A percentile compares a stretch with the other conserved stretches of the same genome.
Evolutionary conservation across 805 yeast species (phyloP).

Genomic region (Candida stauntonica): DNA sequence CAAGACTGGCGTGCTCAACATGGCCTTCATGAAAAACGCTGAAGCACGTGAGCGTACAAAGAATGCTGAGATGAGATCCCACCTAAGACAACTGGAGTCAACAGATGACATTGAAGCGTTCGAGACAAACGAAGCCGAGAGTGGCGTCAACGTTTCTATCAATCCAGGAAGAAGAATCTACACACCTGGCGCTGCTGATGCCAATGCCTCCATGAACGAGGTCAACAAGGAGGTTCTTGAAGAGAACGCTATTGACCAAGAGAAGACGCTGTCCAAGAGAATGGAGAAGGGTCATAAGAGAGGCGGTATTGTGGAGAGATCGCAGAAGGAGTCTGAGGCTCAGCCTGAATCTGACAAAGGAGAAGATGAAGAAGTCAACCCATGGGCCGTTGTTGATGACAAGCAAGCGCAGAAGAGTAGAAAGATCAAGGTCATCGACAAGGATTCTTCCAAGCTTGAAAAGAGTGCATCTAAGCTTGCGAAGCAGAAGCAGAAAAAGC

Average conservation of each 20-base stretch:
- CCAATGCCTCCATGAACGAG: conserved; percentile 31
- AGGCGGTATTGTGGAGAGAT: conserved; percentile 8
- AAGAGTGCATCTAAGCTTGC: conserved; percentile 36
- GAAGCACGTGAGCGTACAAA: conserved; percentile 60
- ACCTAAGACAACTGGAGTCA: conserved; percentile 44
- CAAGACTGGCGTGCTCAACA: conserved; percentile 82
- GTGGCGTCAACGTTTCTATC: conserved; percentile 43
- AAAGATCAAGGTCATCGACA: conserved; percentile 44
- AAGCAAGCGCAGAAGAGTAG: conserved; percentile 35
- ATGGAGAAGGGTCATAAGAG: conserved; percentile 26
- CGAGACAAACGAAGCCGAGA: conserved; percentile 31
- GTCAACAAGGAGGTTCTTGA: conserved; percentile 33
- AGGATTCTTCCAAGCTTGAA: conserved; percentile 43
- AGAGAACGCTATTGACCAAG: conserved; percentile 49
- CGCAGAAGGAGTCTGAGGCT: not conserved
- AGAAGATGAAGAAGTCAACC: conserved; percentile 34
- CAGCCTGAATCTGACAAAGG: not conserved
- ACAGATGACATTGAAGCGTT: conserved; percentile 41
- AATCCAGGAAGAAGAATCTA: conserved; percentile 82
- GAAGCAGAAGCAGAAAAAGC: conserved; percentile 26
- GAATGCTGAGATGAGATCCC: conserved; percentile 50
- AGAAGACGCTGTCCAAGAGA: conserved; percentile 41
- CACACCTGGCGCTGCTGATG: conserved; percentile 46
- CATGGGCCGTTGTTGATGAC: conserved; percentile 41
- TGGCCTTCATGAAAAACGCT: conserved; percentile 95